Percentiles rank a stretch among this genome's conserved stretches.
Conservation (phyloP, 2,329 filamentous ascomycete species). For the Thermoascus crustaceus region DNA sequence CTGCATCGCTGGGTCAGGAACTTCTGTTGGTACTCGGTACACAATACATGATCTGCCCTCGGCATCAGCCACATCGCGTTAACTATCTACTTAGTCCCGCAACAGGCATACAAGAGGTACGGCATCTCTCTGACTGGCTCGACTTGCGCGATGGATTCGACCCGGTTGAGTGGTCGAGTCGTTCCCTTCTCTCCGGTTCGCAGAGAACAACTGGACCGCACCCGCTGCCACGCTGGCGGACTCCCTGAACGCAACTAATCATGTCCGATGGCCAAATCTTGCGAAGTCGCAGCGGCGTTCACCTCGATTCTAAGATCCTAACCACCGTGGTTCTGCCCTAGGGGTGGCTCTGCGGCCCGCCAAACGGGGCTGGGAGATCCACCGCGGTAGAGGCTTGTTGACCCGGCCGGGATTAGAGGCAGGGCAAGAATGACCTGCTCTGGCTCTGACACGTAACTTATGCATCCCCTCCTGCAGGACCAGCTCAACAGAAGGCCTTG, state of each 20-base stretch:
- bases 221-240: constrained; percentile 21
- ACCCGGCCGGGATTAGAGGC: constrained; percentile 15
- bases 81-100: too few species aligned
- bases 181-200: background rate
- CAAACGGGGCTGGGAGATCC: constrained; percentile 15
- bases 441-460: constrained; percentile 20
- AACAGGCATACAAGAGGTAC: background rate
- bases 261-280: constrained; percentile 10
- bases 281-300: constrained; percentile 1
- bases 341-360: constrained; percentile 5
- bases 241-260: constrained; percentile 11
- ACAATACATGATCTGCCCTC: too few species aligned
- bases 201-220: constrained; percentile 4
- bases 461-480: constrained; percentile 14
- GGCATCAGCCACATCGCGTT: too few species aligned
- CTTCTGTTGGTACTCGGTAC: too few species aligned
- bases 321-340: background rate
- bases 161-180: background rate
- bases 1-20: too few species aligned
- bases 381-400: constrained; percentile 16
- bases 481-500: constrained; percentile 11
- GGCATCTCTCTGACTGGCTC: background rate
- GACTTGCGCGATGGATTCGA: background rate
- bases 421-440: constrained; percentile 20
- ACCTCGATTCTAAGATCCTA: constrained; percentile 8